Evolutionary conservation across 1,139 yeast species (phyloP), one percentile per base, ranked within the genome.

Genomic region (Scheffersomyces cryptocercus): DNA sequence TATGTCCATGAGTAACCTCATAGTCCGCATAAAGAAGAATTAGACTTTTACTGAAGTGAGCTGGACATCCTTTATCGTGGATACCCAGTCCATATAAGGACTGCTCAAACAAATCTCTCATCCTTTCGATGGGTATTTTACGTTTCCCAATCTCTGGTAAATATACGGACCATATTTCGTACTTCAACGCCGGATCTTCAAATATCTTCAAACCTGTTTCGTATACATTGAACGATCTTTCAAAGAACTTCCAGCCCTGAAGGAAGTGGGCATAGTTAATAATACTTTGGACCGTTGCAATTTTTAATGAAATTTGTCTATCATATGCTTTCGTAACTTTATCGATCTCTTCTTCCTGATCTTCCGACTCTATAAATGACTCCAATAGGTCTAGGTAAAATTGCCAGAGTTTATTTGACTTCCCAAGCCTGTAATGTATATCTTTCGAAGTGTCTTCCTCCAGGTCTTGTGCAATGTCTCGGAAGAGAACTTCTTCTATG

Each of bases 21-120:
- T 81, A 81, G 36, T 82, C 68, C 1, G 85, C 79, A 58, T 85
- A 88, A 36, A 81, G 56, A 1, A 82, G 48, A 46, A 73, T 76
- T 1, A 88, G 67, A 0, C 81, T 64, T 46, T 78, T 78, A 28
- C 75, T 62, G 20, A 50, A 70, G 13, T 48, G 64, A 0, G 74
- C 55, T 0, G 88, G 87, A 47, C 86, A 76, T 12, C 42, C 42
- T 61, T 62, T 28, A 62, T 70, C 30, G 78, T 55, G 4, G 80
- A 45, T 48, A 31, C 49, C 26, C 26, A 20, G 26, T 24, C 56
- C 55, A 31, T 46, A 45, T 10, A 70, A 40, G 36, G 83, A 59
- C 38, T 82, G 82, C 44, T 88, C 96, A 62, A 88, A 89, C 14
- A 87, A 57, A 49, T 88, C 96, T 34, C 96, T 67, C 5, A 87